Percentiles rank a stretch among this genome's conserved stretches.
phyloP scores from a whole-genome alignment of 2,329 filamentous ascomycete species.

The Xylariaceae sp. region DNA sequence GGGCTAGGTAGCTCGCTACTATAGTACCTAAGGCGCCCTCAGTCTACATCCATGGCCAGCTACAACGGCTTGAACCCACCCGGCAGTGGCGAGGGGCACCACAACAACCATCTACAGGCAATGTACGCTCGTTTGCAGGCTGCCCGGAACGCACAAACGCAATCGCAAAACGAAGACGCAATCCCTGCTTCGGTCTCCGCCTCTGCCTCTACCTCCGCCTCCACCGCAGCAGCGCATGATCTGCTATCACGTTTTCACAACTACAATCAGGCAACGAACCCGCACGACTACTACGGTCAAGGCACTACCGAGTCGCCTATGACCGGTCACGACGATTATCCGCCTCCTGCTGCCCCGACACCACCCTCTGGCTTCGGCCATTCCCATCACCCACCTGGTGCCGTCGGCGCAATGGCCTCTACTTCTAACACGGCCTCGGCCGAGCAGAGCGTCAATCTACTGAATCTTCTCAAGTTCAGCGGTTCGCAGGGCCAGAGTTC shows the following conservation, averaged over 20 bases:
- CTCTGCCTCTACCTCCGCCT: slow-evolving; percentile 15
- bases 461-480: slow-evolving; percentile 59
- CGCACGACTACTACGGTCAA: slow-evolving; percentile 30
- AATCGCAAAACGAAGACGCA: slow-evolving; percentile 14
- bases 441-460: slow-evolving; percentile 50
- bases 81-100: slow-evolving; percentile 28
- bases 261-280: slow-evolving; percentile 28
- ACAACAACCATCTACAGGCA: slow-evolving; percentile 35
- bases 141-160: slow-evolving; percentile 25
- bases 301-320: slow-evolving; percentile 28
- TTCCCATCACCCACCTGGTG: slow-evolving; percentile 36
- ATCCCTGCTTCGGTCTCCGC: slow-evolving; percentile 6
- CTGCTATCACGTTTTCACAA: slow-evolving; percentile 30
- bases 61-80: slow-evolving; percentile 26
- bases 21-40: slow-evolving; percentile 19
- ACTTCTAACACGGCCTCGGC: slow-evolving; percentile 25
- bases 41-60: slow-evolving; percentile 29
- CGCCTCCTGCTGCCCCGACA: slow-evolving; percentile 44
- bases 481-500: slow-evolving; percentile 30
- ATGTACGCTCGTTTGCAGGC: slow-evolving; percentile 37
- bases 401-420: slow-evolving; percentile 38
- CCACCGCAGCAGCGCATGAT: slow-evolving; percentile 26
- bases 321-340: slow-evolving; percentile 30
- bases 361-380: slow-evolving; percentile 36
- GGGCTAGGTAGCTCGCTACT: slow-evolving; percentile 15